These are phyloP conservation scores for Phylloporus gajari DNA, from an alignment of 1,284 basidiomycete genomes.

Conservation along the genomic window DNA sequence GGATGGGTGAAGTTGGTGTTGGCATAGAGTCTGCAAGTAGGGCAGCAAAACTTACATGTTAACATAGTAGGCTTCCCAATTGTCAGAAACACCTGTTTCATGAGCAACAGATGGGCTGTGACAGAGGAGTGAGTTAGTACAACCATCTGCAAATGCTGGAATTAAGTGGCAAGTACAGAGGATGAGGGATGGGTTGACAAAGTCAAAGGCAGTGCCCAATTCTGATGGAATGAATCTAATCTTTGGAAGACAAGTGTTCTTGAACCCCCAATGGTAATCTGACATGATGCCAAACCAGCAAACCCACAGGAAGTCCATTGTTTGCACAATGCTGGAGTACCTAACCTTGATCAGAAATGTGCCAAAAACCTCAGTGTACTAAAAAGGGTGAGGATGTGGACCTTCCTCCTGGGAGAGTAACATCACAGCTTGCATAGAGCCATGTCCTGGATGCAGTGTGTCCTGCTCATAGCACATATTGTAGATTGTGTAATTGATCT, in stretches of 20 bases:
- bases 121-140: too few relatives aligned
- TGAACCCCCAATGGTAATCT: slow-evolving; percentile 15
- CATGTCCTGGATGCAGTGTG: not conserved
- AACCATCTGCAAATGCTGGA: slow-evolving; percentile 14
- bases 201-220: slow-evolving; percentile 14
- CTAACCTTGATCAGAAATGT: not conserved
- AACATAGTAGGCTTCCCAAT: slow-evolving; percentile 20
- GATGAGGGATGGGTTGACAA: slow-evolving; percentile 21
- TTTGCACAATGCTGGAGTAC: not conserved
- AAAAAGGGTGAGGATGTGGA: slow-evolving; percentile 24
- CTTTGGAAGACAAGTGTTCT: slow-evolving; percentile 15
- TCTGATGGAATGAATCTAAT: slow-evolving; percentile 18
- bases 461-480: slow-evolving; percentile 30
- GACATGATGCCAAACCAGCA: slow-evolving; percentile 26
- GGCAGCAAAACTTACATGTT: slow-evolving; percentile 13
- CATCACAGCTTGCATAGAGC: too few relatives aligned
- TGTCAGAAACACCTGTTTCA: slow-evolving; percentile 2
- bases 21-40: too few relatives aligned
- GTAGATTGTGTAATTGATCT: slow-evolving; percentile 24
- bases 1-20: too few relatives aligned
- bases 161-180: slow-evolving; percentile 23
- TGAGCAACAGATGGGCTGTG: not conserved
- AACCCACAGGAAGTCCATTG: slow-evolving; percentile 34
- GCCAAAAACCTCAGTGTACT: slow-evolving; percentile 25
- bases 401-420: too few relatives aligned